Base-by-base conservation (phyloP, 305 asterid genomes). In the Salvia sclarea region DNA sequence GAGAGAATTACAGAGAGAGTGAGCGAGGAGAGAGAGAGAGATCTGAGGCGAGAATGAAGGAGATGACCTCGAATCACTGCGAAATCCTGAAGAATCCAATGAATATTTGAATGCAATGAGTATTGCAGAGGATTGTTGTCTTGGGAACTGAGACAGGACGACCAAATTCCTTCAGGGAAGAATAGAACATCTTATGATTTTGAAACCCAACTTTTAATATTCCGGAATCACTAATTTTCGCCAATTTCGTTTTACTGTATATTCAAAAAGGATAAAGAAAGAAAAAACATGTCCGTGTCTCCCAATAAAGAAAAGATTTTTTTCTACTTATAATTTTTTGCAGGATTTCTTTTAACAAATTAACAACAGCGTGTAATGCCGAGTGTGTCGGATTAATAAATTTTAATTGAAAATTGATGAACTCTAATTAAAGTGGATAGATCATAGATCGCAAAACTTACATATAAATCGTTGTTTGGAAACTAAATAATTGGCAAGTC, bases 81-180 rank as follows among this genome's bases (percentile, higher is more conserved):
- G 54, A n/a, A 58, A 30, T 55, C 35, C 31, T 10, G 21, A 33
- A 43, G 18, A 69, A 41, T 50, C 61, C 21, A 20, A 35, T 61
- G 33, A 45, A 9, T 41, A 8, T 40, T 47, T 5, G 66, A 33
- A 18, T 45, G 35, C 1, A 68, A 63, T 28, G 67, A 28, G 16
- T 50, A 56, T 58, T 68, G 68, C 48, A 71, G 21, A 28, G 79
- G 53, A 37, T 47, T 66, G 47, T 11, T 31, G 37, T 70, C 73
- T 79, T 73, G 81, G 64, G 30, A 70, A 60, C 60, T 61, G 78
- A 57, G 73, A 72, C 55, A 49, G 69, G 64, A 49, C 59, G 37
- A 8, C 6, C 38, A 33, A 25, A 33, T 24, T 40, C 14, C 12
- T 40, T 2, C 16, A 11, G 5, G 45, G 14, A 3, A n/a, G n/a